Conservation (phyloP, 2,329 filamentous ascomycete genomes). For the Colletotrichum sp. region DNA sequence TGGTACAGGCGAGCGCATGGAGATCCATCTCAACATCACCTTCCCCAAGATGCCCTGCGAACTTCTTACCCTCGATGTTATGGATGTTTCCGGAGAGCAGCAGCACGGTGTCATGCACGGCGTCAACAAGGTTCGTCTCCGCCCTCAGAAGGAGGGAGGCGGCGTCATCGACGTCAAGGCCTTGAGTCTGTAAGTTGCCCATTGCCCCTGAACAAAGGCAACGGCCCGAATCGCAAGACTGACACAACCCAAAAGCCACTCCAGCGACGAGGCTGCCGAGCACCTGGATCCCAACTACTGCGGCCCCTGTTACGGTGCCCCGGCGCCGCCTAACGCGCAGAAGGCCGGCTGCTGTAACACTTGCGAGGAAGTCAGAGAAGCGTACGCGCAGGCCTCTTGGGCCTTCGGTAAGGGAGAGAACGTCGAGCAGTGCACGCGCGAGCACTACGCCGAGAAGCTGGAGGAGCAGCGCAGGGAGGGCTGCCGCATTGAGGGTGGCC, state of each 20-base stretch:
- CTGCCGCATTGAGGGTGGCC: constrained; percentile 88
- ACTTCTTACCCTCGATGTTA: constrained; percentile 94
- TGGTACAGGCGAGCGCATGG: constrained; percentile 87
- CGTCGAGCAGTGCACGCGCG: constrained; percentile 93
- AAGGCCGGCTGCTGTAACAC: constrained; percentile 97
- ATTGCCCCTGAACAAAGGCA: constrained; percentile 32
- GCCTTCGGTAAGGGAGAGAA: constrained; percentile 91
- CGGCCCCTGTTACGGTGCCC: constrained; percentile 89
- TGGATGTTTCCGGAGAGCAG: constrained; percentile 98
- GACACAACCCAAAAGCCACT: constrained; percentile 55
- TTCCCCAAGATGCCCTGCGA: constrained; percentile 96
- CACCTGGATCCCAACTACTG: constrained; percentile 95
- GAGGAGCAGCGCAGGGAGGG: constrained; percentile 90
- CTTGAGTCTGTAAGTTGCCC: constrained; percentile 65
- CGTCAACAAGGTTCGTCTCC: constrained; percentile 86
- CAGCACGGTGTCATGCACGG: constrained; percentile 94
- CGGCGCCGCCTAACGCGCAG: constrained; percentile 69
- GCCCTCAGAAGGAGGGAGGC: constrained; percentile 75
- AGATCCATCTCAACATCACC: constrained; percentile 96
- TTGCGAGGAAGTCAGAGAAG: constrained; percentile 94
- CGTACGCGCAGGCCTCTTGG: constrained; percentile 89
- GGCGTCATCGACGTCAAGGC: constrained; percentile 73
- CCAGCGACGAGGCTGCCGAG: constrained; percentile 67
- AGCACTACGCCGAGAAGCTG: constrained; percentile 90
- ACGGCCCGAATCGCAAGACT: background rate